These are phyloP conservation scores for Diphasiastrum complanatum DNA, from an alignment of 83 land plant genomes.

Conservation along the genomic window DNA sequence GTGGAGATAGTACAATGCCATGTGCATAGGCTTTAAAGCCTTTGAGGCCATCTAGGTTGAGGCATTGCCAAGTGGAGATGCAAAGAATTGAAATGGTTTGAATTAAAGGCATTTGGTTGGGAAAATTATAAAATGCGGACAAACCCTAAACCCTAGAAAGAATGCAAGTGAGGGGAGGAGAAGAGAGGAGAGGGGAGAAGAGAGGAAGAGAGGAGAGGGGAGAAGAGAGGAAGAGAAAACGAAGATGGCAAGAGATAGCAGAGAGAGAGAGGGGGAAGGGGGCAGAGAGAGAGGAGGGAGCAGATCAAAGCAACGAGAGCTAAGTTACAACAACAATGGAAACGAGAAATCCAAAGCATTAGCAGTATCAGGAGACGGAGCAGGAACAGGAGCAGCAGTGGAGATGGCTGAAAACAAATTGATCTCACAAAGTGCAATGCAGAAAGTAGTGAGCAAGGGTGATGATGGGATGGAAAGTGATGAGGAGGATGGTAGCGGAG, in stretches of 20 bases:
- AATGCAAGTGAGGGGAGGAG: slow-evolving; percentile 2
- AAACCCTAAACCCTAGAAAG: no score
- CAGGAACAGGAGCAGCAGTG: neutral
- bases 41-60: no score
- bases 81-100: no score
- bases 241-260: slow-evolving; percentile 6
- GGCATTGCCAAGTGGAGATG: no score
- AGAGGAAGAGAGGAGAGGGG: neutral
- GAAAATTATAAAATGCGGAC: no score
- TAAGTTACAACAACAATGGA: neutral
- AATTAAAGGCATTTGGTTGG: no score
- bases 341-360: neutral
- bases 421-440: neutral
- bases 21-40: no score
- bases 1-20: no score
- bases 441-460: neutral
- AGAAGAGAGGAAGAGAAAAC: neutral
- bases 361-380: neutral
- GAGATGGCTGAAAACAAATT: neutral
- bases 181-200: slow-evolving; percentile 10
- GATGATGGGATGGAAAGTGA: slow-evolving; percentile 16
- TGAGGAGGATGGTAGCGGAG: slow-evolving; percentile 10
- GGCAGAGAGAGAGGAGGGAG: neutral
- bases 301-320: neutral
- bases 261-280: neutral